These are phyloP conservation scores for Taxillus chinensis DNA, from an alignment of 164 flowering plant genomes.

Conservation along the genomic window DNA sequence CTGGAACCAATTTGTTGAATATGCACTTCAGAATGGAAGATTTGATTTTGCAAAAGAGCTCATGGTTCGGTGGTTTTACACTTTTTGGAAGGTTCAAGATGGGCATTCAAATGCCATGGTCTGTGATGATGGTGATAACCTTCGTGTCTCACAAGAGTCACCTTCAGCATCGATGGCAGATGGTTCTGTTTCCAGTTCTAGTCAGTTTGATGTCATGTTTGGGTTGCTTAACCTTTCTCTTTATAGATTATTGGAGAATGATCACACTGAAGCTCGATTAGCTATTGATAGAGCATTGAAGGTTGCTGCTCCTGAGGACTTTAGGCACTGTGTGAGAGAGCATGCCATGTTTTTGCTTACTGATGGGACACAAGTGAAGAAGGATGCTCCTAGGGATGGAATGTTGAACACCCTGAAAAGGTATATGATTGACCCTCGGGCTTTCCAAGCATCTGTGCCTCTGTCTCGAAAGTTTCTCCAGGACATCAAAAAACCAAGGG, in stretches of 20 bases:
- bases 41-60: slow-evolving; percentile 33
- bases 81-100: slow-evolving; percentile 24
- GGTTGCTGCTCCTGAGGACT: slow-evolving; percentile 32
- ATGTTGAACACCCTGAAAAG: slow-evolving; percentile 24
- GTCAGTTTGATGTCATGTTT: slow-evolving; percentile 39
- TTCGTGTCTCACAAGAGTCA: slow-evolving; percentile 3
- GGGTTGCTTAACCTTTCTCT: slow-evolving; percentile 63
- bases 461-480: slow-evolving; percentile 50
- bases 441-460: slow-evolving; percentile 22
- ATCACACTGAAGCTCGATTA: slow-evolving; percentile 36
- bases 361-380: slow-evolving; percentile 14
- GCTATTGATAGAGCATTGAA: slow-evolving; percentile 46
- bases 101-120: slow-evolving; percentile 8
- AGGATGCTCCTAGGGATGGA: slow-evolving; percentile 14
- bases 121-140: slow-evolving; percentile 5
- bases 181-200: slow-evolving; percentile 4
- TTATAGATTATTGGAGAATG: slow-evolving; percentile 36
- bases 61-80: slow-evolving; percentile 50
- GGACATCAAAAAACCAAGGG: slow-evolving; percentile 42
- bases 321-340: slow-evolving; percentile 46
- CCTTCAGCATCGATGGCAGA: slow-evolving; percentile 14
- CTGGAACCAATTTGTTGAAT: slow-evolving; percentile 76
- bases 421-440: slow-evolving; percentile 29
- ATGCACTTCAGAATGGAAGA: slow-evolving; percentile 41
- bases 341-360: slow-evolving; percentile 41